Evolutionary conservation across 257 asterid genomes (phyloP).

Genomic region (Lycium barbarum): DNA sequence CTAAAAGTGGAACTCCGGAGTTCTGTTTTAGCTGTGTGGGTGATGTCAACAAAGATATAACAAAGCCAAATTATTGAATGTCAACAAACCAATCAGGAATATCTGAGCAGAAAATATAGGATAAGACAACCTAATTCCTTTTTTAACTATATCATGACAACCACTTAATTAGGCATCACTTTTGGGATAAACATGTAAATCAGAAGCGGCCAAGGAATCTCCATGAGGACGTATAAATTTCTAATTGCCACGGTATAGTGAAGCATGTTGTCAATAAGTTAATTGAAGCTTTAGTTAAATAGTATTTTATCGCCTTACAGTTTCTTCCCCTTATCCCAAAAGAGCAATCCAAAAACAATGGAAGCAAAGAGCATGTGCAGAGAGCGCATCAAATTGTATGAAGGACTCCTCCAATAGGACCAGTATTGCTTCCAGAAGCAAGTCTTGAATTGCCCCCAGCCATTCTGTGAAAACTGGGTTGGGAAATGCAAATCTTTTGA

Average conservation of each 20-base stretch:
- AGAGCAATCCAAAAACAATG: slow-evolving; percentile 47
- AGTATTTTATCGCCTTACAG: slow-evolving; percentile 43
- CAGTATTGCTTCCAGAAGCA: slow-evolving; percentile 71
- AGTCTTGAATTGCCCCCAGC: slow-evolving; percentile 63
- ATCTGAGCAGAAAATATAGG: background rate
- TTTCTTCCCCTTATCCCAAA: slow-evolving; percentile 57
- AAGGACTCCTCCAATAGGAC: slow-evolving; percentile 78
- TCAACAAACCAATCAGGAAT: background rate
- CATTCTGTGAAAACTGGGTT: slow-evolving; percentile 48
- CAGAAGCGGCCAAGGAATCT: background rate
- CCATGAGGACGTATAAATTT: background rate
- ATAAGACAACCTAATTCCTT: slow-evolving; percentile 9
- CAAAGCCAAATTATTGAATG: background rate
- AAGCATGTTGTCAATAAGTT: background rate
- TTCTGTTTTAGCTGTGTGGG: background rate
- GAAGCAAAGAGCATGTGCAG: slow-evolving; percentile 47
- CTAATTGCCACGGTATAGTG: background rate
- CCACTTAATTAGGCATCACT: slow-evolving; percentile 9
- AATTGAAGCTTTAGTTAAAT: background rate
- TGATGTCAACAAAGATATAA: slow-evolving; percentile 9
- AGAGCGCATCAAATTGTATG: slow-evolving; percentile 60
- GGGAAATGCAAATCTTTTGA: slow-evolving; percentile 57
- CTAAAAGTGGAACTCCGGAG: background rate
- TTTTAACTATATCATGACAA: background rate
- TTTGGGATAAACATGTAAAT: background rate